These are phyloP conservation scores for Pythium scleroteichum DNA, from an alignment of 352 stramenopile genomes.

Conservation along the genomic window DNA sequence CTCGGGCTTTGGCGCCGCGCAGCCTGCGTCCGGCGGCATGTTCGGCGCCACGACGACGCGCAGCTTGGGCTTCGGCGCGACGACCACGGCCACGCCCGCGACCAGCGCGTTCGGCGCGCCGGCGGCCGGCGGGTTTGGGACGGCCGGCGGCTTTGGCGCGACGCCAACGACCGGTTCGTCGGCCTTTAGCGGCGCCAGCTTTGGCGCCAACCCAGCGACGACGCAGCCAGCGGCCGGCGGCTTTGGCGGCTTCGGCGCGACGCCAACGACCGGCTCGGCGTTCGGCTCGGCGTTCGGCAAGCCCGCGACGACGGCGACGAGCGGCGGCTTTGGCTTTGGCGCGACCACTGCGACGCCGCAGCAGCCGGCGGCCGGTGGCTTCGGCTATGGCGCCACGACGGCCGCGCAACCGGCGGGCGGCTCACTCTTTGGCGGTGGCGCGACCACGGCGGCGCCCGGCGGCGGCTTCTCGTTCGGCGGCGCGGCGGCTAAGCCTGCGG, in stretches of 20 bases:
- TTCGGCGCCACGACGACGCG: constrained; percentile 29
- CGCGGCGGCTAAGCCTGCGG: constrained; percentile 14
- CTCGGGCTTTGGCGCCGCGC: constrained; percentile 18
- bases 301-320: constrained; percentile 1
- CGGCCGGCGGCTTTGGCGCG: constrained; percentile 29
- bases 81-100: constrained; percentile 6
- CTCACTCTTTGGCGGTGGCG: constrained; percentile 50
- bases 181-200: constrained; percentile 31
- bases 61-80: constrained; percentile 20
- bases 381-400: constrained; percentile 27
- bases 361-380: constrained; percentile 2
- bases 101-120: constrained; percentile 21
- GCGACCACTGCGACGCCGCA: constrained; percentile 14
- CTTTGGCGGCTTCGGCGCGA: constrained; percentile 68
- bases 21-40: constrained; percentile 12
- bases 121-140: constrained; percentile 37
- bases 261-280: no score
- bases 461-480: constrained; percentile 21
- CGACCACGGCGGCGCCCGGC: constrained; percentile 28
- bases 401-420: constrained; percentile 31
- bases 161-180: not conserved
- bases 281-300: constrained; percentile 28
- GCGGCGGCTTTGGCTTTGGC: constrained; percentile 24
- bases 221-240: constrained; percentile 38
- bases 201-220: constrained; percentile 41